phyloP scores from a whole-genome alignment of 2,329 filamentous ascomycete genomes.

The Ceratocystis lukuohia region DNA sequence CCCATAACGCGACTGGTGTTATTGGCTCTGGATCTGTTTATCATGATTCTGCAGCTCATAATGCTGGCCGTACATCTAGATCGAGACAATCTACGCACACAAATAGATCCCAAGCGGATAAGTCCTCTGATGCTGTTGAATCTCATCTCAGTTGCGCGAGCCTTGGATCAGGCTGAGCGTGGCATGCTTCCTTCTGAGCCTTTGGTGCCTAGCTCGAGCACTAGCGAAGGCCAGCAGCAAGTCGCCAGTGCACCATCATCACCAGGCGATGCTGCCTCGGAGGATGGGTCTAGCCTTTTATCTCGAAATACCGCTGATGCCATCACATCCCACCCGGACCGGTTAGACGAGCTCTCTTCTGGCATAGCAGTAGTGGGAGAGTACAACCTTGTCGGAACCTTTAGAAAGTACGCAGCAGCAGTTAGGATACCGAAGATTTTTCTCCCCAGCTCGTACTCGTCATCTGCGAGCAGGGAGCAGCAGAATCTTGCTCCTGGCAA shows the following conservation, averaged over 20 bases:
- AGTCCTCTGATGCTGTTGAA: constrained; percentile 13
- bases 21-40: constrained; percentile 41
- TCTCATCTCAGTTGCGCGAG: constrained; percentile 12
- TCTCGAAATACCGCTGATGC: background rate
- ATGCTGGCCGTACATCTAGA: constrained; percentile 52
- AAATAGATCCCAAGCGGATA: constrained; percentile 17
- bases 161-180: constrained; percentile 13
- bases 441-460: background rate
- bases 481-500: constrained; percentile 9
- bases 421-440: constrained; percentile 11
- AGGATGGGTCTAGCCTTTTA: constrained; percentile 2
- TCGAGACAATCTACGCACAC: constrained; percentile 39
- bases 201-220: background rate
- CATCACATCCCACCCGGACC: constrained; percentile 3
- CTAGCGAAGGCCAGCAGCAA: background rate
- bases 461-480: background rate
- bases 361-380: constrained; percentile 42
- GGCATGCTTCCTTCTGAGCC: constrained; percentile 4
- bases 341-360: constrained; percentile 35
- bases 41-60: constrained; percentile 46
- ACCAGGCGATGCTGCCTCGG: constrained; percentile 1
- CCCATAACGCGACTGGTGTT: constrained; percentile 44
- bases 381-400: constrained; percentile 39
- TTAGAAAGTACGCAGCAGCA: constrained; percentile 14
- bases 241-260: constrained; percentile 4